Base-by-base conservation (phyloP, 2,329 filamentous ascomycete genomes). In the Bipolaris sorokiniana region DNA sequence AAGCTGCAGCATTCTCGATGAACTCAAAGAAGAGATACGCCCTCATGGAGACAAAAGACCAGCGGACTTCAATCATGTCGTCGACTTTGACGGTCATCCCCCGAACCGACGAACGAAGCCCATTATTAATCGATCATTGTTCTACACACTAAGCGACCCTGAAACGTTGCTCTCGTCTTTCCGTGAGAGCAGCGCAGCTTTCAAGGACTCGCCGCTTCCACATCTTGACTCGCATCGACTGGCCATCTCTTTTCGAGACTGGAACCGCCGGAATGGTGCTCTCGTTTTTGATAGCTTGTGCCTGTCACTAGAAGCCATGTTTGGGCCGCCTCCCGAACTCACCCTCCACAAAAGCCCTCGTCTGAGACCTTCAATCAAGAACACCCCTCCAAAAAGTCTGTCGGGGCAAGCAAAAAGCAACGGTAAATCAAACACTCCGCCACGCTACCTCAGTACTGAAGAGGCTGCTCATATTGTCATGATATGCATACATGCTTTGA, bases 401-500 rank as follows among this genome's bases (percentile, higher is more conserved):
- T 10, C 56, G 3, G 42, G 54, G 20, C 31, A 40, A 3, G 22
- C 40, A 0, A 10, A 47, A 13, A 13, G 33, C 13, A 38, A 38
- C 1, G n/a, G 28, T 3, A 42, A 9, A 11, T 3, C 31, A 23
- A 18, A 40, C 7, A 51, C 18, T 38, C 5, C 26, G 37, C 42
- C 56, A 36, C 61, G 63, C 3, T 76, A 75, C 61, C 49, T 77
- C 7, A 61, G 49, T 16, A 71, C 75, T 47, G 31, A 63, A 1
- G 75, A 80, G 49, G 76, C 76, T 20, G 76, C 75, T 37, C 77
- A 79, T 48, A 71, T 80, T 5, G 67, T 76, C 31, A 74, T 78
- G 60, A 70, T 80, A 37, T 76, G 76, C 41, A 70, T 80, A 11
- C 73, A 79, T 50, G 76, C 76, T 34, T 57, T 80, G 59, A 76